Conservation (phyloP, 345 rosid species). For the Chamaenerion angustifolium region DNA sequence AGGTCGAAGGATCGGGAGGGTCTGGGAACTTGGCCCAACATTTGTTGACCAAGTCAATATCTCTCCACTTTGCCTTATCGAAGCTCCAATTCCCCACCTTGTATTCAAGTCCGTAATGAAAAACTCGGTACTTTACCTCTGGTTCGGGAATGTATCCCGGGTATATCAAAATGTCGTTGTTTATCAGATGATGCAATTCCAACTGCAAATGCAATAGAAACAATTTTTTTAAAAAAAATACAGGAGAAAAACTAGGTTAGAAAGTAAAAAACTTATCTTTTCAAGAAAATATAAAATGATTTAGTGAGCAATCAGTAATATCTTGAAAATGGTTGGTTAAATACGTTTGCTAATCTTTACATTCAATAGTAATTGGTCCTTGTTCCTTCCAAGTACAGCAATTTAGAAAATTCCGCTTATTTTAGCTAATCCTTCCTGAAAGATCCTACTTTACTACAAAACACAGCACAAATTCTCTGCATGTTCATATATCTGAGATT, state of each 20-base stretch:
- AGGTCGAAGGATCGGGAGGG: conserved; percentile 56
- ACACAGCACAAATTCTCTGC: too few relatives aligned
- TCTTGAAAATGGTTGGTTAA: too few relatives aligned
- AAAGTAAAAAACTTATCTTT: background rate
- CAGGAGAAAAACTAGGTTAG: background rate
- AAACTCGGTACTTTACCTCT: conserved; percentile 65
- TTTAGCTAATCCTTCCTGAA: too few relatives aligned
- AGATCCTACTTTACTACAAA: too few relatives aligned
- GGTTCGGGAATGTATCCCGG: conserved; percentile 87
- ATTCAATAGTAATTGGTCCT: too few relatives aligned
- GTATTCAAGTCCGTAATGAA: conserved; percentile 89
- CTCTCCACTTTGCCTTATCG: conserved; percentile 93
- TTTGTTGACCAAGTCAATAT: conserved; percentile 48
- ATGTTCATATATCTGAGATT: too few relatives aligned
- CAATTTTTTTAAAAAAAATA: background rate
- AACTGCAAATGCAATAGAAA: conserved; percentile 35
- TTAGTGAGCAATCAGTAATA: too few relatives aligned
- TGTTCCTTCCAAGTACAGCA: too few relatives aligned
- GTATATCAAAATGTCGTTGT: conserved; percentile 58
- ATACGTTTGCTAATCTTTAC: too few relatives aligned
- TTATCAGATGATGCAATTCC: conserved; percentile 61
- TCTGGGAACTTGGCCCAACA: conserved; percentile 92
- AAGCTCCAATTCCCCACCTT: conserved; percentile 95
- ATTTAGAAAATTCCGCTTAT: too few relatives aligned
- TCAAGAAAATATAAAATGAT: too few relatives aligned